Evolutionary conservation across 1,139 yeast species (phyloP), one percentile per base, ranked within the genome.

Genomic region (Yamadazyma trypodendri): DNA sequence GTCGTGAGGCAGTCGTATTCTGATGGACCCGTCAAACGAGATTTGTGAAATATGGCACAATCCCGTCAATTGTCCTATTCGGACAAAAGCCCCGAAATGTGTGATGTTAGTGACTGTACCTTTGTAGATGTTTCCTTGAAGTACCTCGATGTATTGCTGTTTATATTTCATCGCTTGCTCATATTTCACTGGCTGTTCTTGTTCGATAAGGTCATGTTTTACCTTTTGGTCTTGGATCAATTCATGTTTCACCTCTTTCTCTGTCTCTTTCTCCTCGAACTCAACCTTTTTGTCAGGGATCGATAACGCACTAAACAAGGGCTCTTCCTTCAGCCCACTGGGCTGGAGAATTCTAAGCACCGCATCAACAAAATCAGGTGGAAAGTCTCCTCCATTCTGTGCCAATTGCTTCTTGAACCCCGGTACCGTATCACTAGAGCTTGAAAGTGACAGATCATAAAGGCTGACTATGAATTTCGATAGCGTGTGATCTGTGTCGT

Each of bases 11-110:
- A 74, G 73, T 13, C 68, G 63, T 3, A 84, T 64, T 39, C 88
- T 63, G 2, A 65, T 52, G 4, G 44, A 36, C 6, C 68, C 67
- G 42, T 63, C 67, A 41, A 52, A 61, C 37, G 81, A 68, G 16
- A 88, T 68, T 34, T 81, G 81, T 0, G 96, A 85, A 0, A 86
- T 72, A 55, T 90, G 97, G 32, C 92, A 81, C 20, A 90, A 64
- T 0, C 95, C 96, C 29, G 62, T 58, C 28, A 27, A 5, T 27
- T 40, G 55, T 46, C 31, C 60, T 44, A 53, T 55, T 42, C 31
- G 65, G 0, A 89, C 77, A 55, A 92, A 90, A 1, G 89, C 95
- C 0, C 98, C 97, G 59, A 79, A 90, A 2, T 74, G 59, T 16
- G 81, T 77, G 4, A 86, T 54, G 34, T 76, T 77, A 30, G 68